Conservation (phyloP, 495 filamentous ascomycete genomes). For the Podospora pseudoanserina region DNA sequence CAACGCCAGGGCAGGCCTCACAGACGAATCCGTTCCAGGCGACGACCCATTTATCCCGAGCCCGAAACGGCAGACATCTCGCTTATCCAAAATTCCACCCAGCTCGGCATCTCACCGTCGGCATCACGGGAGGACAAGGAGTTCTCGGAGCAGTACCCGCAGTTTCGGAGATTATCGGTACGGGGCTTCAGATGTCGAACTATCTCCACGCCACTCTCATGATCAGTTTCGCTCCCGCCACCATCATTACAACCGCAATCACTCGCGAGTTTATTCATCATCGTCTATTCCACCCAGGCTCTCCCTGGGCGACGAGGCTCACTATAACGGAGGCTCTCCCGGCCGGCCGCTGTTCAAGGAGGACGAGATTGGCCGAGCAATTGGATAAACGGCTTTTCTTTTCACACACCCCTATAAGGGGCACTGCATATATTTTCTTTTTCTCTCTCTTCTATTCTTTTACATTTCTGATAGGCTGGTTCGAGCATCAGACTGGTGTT, state of each 20-base stretch:
- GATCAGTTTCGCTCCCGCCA: slow-evolving; percentile 7
- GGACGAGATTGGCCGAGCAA: slow-evolving; percentile 43
- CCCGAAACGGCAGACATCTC: slow-evolving; percentile 39
- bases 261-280: slow-evolving; percentile 41
- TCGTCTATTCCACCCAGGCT: slow-evolving; percentile 40
- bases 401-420: background rate
- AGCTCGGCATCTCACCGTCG: slow-evolving; percentile 26
- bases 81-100: slow-evolving; percentile 43
- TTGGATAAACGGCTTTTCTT: slow-evolving; percentile 33
- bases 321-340: slow-evolving; percentile 37
- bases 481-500: background rate
- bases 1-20: slow-evolving; percentile 46
- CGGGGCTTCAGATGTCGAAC: slow-evolving; percentile 23
- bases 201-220: slow-evolving; percentile 28
- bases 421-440: background rate
- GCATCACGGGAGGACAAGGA: slow-evolving; percentile 33
- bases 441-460: background rate
- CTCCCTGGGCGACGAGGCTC: slow-evolving; percentile 37
- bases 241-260: slow-evolving; percentile 14
- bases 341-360: slow-evolving; percentile 37
- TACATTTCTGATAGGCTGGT: background rate
- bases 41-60: slow-evolving; percentile 44
- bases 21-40: slow-evolving; percentile 47
- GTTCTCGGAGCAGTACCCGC: slow-evolving; percentile 41
- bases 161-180: slow-evolving; percentile 36